Evolutionary conservation across 2,329 filamentous ascomycete genomes (phyloP), one percentile per base, ranked within the genome.

Genomic region (Sporothrix brasiliensis): DNA sequence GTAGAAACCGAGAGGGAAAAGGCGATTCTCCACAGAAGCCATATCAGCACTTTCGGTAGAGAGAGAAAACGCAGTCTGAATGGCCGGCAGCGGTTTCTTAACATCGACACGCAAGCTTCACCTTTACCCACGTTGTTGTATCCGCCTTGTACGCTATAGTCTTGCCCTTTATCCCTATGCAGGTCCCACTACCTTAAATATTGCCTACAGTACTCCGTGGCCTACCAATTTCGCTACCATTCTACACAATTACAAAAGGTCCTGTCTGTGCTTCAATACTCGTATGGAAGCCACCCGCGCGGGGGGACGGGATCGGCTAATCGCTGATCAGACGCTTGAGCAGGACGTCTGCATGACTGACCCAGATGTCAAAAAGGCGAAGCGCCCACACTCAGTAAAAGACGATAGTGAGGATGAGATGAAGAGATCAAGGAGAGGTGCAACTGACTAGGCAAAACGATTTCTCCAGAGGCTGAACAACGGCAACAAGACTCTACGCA

Each of bases 301-400:
- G 47, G 11, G n/a, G 30, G 7, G 50, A 67, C 41, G 67, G 44
- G 44, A 61, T 67, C 69, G 61, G 61, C 41, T 67, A 70, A 70
- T 67, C 56, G 61, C 39, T 58, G 69, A 70, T 70, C 68, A 70
- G 21, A 66, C 68, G 58, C 68, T 34, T 27, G 11, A 16, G 27
- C 27, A 58, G 13, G 19, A 24, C 19, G 19, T 61, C 44, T 53
- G 54, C 58, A 53, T 54, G 53, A 69, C 21, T 16, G n/a, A 24
- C 30, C 44, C 47, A 19, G 19, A 27, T n/a, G 34, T n/a, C 50
- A 34, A 54, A 68, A 58, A 24, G 39, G 9, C 50, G 11, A 39
- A 54, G 27, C 65, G 4, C 50, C 50, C 50, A 54, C 65, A 30
- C 50, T 7, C 6, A 34, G 34, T 16, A 39, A n/a, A 58, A 39